Evolutionary conservation across 2,329 filamentous ascomycete species (phyloP).

Genomic region (Xylaria multiplex): DNA sequence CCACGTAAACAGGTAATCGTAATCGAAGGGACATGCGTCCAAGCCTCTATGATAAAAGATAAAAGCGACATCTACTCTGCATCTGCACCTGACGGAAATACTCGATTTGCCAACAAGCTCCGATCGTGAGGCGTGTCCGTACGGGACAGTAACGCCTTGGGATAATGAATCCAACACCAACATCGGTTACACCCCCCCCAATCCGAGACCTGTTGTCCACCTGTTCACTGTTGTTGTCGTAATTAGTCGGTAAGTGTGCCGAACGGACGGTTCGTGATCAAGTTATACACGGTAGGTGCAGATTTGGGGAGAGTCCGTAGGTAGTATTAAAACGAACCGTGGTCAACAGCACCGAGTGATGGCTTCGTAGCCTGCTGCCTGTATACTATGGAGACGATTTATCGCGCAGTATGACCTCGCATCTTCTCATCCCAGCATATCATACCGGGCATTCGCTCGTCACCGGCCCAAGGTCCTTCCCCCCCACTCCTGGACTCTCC

Average conservation of each 20-base stretch:
- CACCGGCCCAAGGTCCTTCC: neutral
- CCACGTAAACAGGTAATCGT: neutral
- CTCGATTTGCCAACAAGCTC: neutral
- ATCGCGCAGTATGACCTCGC: neutral
- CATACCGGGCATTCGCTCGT: neutral
- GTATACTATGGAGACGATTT: neutral
- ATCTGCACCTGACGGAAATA: neutral
- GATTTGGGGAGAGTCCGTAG: neutral
- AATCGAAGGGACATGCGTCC: too few relatives aligned
- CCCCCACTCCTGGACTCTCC: slow-evolving; percentile 1
- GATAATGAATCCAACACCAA: neutral
- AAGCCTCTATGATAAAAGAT: too few relatives aligned
- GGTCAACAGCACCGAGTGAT: neutral
- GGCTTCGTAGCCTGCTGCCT: neutral
- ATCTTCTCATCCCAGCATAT: neutral
- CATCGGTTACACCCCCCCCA: too few relatives aligned
- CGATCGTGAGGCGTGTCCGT: neutral
- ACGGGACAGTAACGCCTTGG: neutral
- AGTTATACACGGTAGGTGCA: neutral
- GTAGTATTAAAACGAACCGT: neutral
- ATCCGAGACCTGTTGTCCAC: neutral
- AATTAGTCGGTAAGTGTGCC: too few relatives aligned
- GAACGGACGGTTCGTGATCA: neutral
- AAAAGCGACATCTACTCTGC: too few relatives aligned
- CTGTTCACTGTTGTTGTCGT: neutral